Evolutionary conservation across 805 yeast genomes (phyloP).

Genomic region (Nakazawaea ishiwadae): DNA sequence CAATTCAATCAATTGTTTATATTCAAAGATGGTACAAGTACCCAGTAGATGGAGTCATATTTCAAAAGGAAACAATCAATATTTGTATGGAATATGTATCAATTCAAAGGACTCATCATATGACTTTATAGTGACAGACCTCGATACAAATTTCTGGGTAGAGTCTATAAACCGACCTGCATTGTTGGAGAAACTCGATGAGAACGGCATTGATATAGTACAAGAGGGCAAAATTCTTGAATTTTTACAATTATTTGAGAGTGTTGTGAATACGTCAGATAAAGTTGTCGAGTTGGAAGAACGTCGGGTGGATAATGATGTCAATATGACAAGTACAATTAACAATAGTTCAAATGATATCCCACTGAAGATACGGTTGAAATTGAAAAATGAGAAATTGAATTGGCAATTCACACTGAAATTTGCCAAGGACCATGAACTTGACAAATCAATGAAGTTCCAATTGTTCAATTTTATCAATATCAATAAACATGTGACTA

Average conservation of each 20-base stretch:
- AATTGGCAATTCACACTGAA: slow-evolving; percentile 3
- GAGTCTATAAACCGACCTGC: background rate
- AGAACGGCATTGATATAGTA: background rate
- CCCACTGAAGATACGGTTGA: background rate
- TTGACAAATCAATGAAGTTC: slow-evolving; percentile 1
- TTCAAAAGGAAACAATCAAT: background rate
- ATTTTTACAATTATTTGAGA: background rate
- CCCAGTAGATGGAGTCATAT: slow-evolving; percentile 6
- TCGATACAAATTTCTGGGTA: slow-evolving; percentile 2
- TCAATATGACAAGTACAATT: background rate
- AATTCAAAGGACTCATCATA: background rate
- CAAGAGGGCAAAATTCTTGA: background rate
- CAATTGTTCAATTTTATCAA: slow-evolving; percentile 4
- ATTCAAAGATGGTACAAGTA: background rate
- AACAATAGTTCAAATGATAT: too few relatives aligned
- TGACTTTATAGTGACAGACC: slow-evolving; percentile 1
- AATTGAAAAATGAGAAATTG: background rate
- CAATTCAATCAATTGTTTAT: too few relatives aligned
- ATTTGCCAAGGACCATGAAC: background rate
- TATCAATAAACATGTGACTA: background rate
- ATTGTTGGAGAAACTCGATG: background rate
- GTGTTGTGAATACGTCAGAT: background rate
- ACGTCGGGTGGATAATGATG: background rate
- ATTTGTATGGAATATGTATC: background rate
- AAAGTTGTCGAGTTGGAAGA: background rate